Base-by-base conservation (phyloP, 306 rosid genomes). In the Vigna angularis region DNA sequence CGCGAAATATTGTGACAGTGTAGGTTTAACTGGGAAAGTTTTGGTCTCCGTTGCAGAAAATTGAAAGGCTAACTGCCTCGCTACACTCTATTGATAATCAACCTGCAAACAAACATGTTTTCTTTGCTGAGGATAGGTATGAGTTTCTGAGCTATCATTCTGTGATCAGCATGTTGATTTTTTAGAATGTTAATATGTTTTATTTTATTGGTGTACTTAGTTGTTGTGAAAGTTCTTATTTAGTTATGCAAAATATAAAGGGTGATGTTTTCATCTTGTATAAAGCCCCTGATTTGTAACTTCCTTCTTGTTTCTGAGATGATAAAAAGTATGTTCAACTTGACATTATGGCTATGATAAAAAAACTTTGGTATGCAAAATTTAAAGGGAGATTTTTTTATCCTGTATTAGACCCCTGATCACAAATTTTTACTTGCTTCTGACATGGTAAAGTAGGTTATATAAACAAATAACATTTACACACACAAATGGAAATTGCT, bases 41-140 rank as follows among this genome's bases (percentile, higher is more conserved):
- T 18, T 17, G 18, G 59, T 81, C 13, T 85, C 71, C 30, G 15
- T 51, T 82, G 77, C 90, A 92, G 97, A 94, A 89, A 89, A 56
- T 89, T 70, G 97, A 89, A 81, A 92, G 80, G 85, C 78, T 94
- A 80, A 73, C 87, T 42, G 92, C 98, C 0, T 76, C 73, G 11
- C 86, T 94, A 69, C 98, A 92, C 78, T 84, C 62, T 9, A 52
- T 86, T 77, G 95, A 86, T 80, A 73, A 85, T 62, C 85, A 79
- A 24, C 89, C 84, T 16, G 71, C 87, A 8, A 85, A 78, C 68
- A 83, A 61, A 70, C 94, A 90, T 26, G 16, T 89, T 53, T 92
- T 78, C 82, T 90, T 78, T 85, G 92, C 95, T 18, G 95, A 92
- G 62, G 90, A 92, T 83, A 85, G 97, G 96, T 93, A 70, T 73